Percentiles rank a stretch among this genome's conserved stretches.
Evolutionary conservation across 2,329 filamentous ascomycete species (phyloP).

Genomic region (Trichoderma sp.): DNA sequence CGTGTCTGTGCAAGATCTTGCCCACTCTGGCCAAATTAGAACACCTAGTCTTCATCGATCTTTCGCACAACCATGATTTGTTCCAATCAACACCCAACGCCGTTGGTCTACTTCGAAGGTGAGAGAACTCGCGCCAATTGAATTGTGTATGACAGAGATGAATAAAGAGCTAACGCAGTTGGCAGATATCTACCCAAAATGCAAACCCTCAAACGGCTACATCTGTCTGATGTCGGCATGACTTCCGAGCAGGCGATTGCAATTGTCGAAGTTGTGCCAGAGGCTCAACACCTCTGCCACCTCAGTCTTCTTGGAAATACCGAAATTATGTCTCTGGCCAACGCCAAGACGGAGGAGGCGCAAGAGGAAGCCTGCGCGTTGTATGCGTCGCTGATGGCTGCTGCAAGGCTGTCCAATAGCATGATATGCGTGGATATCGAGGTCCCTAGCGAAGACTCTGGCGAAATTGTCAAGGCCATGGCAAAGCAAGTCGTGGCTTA

Average conservation of each 20-base stretch:
- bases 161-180: not conserved
- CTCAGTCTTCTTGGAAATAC: slow-evolving; percentile 85
- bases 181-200: slow-evolving; percentile 76
- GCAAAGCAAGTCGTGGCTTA: slow-evolving; percentile 96
- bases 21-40: slow-evolving; percentile 71
- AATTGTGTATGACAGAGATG: not conserved
- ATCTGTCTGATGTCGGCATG: slow-evolving; percentile 83
- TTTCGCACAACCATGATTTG: slow-evolving; percentile 85
- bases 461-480: slow-evolving; percentile 87
- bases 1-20: slow-evolving; percentile 73
- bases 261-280: slow-evolving; percentile 85
- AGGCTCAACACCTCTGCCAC: slow-evolving; percentile 79
- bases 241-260: slow-evolving; percentile 87
- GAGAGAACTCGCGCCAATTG: slow-evolving; percentile 38
- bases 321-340: slow-evolving; percentile 69
- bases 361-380: slow-evolving; percentile 94
- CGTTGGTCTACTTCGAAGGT: slow-evolving; percentile 75
- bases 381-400: slow-evolving; percentile 88
- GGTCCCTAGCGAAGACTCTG: slow-evolving; percentile 77
- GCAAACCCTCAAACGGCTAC: slow-evolving; percentile 76
- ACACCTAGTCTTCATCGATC: slow-evolving; percentile 83
- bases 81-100: slow-evolving; percentile 77
- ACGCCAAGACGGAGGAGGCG: slow-evolving; percentile 73
- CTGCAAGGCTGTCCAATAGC: slow-evolving; percentile 78
- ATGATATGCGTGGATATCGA: slow-evolving; percentile 92